Evolutionary conservation across 371 early-diverging fungal species (phyloP).

Genomic region (Sporodiniella umbellata): DNA sequence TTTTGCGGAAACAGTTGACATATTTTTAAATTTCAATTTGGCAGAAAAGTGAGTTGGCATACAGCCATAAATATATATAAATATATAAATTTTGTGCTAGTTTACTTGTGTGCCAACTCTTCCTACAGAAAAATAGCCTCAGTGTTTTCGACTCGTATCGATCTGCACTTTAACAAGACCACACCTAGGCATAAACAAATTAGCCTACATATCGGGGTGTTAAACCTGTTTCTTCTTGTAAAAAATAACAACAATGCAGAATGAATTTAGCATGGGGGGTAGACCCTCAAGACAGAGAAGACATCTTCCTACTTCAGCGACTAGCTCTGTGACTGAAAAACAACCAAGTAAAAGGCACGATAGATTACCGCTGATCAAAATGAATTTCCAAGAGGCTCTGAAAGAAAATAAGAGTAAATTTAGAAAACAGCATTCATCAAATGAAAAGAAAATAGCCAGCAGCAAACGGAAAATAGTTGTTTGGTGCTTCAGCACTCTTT

Average conservation of each 20-base stretch:
- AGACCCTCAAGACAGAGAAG: slow-evolving; percentile 18
- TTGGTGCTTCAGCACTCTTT: neutral
- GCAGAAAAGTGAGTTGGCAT: no score
- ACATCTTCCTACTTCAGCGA: slow-evolving; percentile 16
- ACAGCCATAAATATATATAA: no score
- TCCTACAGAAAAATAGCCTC: no score
- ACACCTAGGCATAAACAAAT: no score
- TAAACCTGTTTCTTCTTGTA: neutral
- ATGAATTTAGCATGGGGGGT: slow-evolving; percentile 12
- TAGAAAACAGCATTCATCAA: neutral
- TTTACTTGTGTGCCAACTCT: no score
- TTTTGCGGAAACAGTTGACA: no score
- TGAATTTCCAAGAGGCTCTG: neutral
- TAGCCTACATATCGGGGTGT: no score
- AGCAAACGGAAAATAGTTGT: neutral
- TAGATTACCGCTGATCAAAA: slow-evolving; percentile 6
- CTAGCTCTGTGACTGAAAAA: slow-evolving; percentile 5
- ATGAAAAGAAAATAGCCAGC: neutral
- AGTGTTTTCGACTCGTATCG: no score
- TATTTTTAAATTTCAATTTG: no score
- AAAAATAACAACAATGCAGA: neutral
- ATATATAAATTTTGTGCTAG: no score
- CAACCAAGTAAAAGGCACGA: neutral
- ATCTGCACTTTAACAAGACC: no score
- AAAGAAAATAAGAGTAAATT: neutral